A percentile compares a stretch with the other conserved stretches of the same genome.
Conservation (phyloP, 495 filamentous ascomycete species). For the Lophiotrema nucula region DNA sequence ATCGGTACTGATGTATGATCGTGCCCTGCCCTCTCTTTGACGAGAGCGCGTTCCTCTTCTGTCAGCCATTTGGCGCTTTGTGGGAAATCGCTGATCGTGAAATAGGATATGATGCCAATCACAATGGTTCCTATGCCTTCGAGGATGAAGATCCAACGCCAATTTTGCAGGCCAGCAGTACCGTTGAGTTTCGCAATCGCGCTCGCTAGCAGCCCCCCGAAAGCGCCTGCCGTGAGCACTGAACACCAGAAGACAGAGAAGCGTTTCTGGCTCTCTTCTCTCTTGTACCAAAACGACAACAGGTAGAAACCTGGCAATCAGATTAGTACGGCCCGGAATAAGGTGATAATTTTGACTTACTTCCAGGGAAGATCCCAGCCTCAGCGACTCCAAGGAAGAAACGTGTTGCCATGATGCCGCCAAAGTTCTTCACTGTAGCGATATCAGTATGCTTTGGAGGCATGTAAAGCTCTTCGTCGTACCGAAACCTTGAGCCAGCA, state of each 20-base stretch:
- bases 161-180: slow-evolving; percentile 14
- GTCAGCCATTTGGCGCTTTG: slow-evolving; percentile 25
- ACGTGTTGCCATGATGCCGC: slow-evolving; percentile 8
- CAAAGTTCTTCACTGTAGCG: slow-evolving; percentile 26
- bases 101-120: slow-evolving; percentile 34
- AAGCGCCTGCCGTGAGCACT: slow-evolving; percentile 33
- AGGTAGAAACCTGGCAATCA: slow-evolving; percentile 32
- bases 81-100: slow-evolving; percentile 41
- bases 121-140: slow-evolving; percentile 27
- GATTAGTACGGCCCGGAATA: neutral
- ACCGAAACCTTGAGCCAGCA: slow-evolving; percentile 36
- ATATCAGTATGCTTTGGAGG: too few relatives aligned
- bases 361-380: slow-evolving; percentile 39
- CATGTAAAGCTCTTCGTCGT: too few relatives aligned
- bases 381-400: slow-evolving; percentile 34
- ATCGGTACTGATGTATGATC: neutral
- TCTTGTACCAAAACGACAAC: slow-evolving; percentile 38
- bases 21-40: slow-evolving; percentile 1
- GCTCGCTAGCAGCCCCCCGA: slow-evolving; percentile 40
- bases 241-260: slow-evolving; percentile 39
- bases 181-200: slow-evolving; percentile 35
- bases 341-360: neutral
- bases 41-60: slow-evolving; percentile 15
- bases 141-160: slow-evolving; percentile 32
- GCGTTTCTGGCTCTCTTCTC: slow-evolving; percentile 37